Conservation (phyloP, 129 eudicot species). For the Artemisia argyi region DNA sequence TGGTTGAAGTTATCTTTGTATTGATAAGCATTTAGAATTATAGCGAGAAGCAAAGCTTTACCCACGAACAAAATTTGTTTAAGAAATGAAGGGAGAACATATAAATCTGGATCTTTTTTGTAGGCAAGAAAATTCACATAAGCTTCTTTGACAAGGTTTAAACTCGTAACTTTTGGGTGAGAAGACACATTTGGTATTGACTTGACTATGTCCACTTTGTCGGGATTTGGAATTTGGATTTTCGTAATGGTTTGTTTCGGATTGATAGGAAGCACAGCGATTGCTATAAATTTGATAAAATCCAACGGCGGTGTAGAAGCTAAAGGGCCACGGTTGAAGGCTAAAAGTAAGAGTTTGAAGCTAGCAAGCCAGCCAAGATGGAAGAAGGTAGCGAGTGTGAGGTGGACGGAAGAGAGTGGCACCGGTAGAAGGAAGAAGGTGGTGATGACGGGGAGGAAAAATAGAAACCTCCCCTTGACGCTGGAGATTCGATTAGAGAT, state of each 20-base stretch:
- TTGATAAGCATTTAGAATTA: not conserved
- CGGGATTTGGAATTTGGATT: not conserved
- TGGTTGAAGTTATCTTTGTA: not conserved
- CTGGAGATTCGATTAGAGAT: slow-evolving; percentile 34
- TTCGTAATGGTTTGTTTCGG: not conserved
- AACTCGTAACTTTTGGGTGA: no score
- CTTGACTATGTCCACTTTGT: not conserved
- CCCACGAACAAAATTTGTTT: not conserved
- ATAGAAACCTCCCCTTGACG: slow-evolving; percentile 27
- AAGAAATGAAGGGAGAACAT: not conserved
- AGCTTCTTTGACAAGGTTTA: no score
- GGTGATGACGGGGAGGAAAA: slow-evolving; percentile 35
- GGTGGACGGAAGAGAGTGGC: slow-evolving; percentile 46
- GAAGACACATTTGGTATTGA: not conserved
- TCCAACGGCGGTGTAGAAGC: slow-evolving; percentile 39
- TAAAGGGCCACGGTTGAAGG: slow-evolving; percentile 53
- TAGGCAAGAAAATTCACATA: no score
- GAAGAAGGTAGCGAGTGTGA: slow-evolving; percentile 51
- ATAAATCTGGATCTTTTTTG: not conserved
- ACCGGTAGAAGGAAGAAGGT: slow-evolving; percentile 53
- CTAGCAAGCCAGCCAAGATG: slow-evolving; percentile 61
- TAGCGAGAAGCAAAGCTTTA: not conserved
- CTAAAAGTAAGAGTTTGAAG: slow-evolving; percentile 59
- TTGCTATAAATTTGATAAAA: slow-evolving; percentile 32
- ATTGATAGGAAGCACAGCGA: slow-evolving; percentile 55